Conservation (phyloP, 2,329 filamentous ascomycete species). For the Laburnicola sp. region DNA sequence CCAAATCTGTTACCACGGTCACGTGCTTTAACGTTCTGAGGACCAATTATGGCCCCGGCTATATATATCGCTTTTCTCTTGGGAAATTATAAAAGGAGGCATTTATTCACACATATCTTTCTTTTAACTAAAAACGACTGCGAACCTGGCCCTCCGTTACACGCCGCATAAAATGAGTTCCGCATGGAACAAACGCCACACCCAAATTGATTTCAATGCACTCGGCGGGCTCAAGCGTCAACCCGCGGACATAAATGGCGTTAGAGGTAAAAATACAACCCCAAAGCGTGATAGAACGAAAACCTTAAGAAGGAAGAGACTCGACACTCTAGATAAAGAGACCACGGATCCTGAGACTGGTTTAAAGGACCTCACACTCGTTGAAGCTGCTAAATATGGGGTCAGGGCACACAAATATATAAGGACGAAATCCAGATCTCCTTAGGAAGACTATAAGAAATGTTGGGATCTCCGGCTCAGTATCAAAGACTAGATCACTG, state of each 20-base stretch:
- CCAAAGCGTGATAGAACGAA: conserved; percentile 3
- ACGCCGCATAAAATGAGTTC: conserved; percentile 1
- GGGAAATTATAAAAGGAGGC: neutral
- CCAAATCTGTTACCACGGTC: too few species aligned
- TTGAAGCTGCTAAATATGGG: neutral
- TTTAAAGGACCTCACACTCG: conserved; percentile 3
- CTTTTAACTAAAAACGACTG: neutral
- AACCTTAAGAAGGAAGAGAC: conserved; percentile 3
- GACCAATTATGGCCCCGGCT: too few species aligned
- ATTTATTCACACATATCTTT: conserved; percentile 1
- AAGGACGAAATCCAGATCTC: conserved; percentile 9
- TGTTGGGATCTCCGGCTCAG: conserved; percentile 10
- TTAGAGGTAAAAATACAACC: neutral
- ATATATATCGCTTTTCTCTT: too few species aligned
- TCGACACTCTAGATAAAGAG: conserved; percentile 1
- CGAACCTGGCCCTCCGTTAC: conserved; percentile 1
- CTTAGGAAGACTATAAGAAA: conserved; percentile 10
- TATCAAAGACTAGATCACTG: conserved; percentile 9
- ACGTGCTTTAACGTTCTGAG: too few species aligned
- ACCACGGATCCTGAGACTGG: neutral
- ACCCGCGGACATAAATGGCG: neutral
- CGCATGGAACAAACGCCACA: neutral
- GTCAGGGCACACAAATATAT: conserved; percentile 11
- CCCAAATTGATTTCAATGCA: conserved; percentile 2
- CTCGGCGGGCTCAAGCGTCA: neutral